Evolutionary conservation across 495 filamentous ascomycete species (phyloP).

Genomic region (Annulohypoxylon bovei): DNA sequence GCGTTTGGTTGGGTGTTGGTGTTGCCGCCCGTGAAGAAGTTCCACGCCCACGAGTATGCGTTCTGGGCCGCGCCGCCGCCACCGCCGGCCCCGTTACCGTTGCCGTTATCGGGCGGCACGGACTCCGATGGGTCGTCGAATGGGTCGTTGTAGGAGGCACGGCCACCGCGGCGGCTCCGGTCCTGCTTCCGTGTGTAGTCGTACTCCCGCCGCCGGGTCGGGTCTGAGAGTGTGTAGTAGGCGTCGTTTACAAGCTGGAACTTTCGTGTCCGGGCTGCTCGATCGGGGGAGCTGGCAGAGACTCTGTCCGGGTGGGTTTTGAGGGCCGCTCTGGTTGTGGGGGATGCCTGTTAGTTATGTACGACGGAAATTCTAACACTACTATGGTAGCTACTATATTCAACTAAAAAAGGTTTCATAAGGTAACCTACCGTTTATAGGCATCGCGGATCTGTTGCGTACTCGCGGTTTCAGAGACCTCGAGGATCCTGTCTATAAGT

Average conservation of each 20-base stretch:
- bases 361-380: neutral
- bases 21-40: conserved; percentile 56
- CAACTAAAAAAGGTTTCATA: neutral
- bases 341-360: conserved; percentile 2
- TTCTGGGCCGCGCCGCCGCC: conserved; percentile 19
- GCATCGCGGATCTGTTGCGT: conserved; percentile 90
- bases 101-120: conserved; percentile 54
- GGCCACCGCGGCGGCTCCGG: conserved; percentile 40
- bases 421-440: conserved; percentile 78
- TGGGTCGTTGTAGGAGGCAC: conserved; percentile 55
- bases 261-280: conserved; percentile 80
- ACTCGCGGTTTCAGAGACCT: conserved; percentile 75
- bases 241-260: conserved; percentile 98
- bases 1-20: conserved; percentile 23
- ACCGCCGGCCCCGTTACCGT: conserved; percentile 46
- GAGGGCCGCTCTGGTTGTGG: conserved; percentile 75
- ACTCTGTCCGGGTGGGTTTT: conserved; percentile 96
- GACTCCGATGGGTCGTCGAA: conserved; percentile 61
- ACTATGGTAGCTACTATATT: neutral
- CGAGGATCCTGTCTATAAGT: conserved; percentile 63
- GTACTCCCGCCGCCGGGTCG: conserved; percentile 84
- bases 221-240: conserved; percentile 93
- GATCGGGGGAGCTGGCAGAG: conserved; percentile 83
- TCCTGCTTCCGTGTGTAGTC: conserved; percentile 68
- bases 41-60: conserved; percentile 60